Base-by-base conservation (phyloP, 768 basidiomycete species). In the Mycena crocata region DNA sequence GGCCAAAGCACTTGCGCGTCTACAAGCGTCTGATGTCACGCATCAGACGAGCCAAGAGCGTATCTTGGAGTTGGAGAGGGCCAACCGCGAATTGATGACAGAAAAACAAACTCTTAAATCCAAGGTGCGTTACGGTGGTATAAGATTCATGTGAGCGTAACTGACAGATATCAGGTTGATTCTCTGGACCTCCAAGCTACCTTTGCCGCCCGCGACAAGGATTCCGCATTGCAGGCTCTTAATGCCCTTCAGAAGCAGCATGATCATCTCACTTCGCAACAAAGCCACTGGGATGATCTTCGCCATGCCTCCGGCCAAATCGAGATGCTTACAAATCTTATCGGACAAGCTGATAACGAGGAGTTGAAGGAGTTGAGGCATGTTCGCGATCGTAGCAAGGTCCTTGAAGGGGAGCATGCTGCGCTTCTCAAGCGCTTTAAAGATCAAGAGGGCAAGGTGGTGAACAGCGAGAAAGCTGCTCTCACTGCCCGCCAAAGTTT, bases 211-310 rank as follows among this genome's bases (percentile, higher is more conserved):
- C 86, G 86, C 26, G 93, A 94, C 71, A 90, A 87, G 73, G 90
- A 92, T 12, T 75, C 84, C 17, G 80, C 87, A 0, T 70, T 80
- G 5, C 85, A 88, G 56, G 82, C 86, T 26, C 79, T 91, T 21
- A 76, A 78, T 42, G 69, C 78, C 21, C 82, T 93, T 37, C 89
- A 87, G 72, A 84, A 82, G 73, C 89, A 92, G 59, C 83, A 89
- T 62, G 88, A 92, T 45, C 80, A 83, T 28, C 79, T 92, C 21
- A 50, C 82, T 1, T 79, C 85, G 28, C 91, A 94, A 69, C 90
- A 92, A 72, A 82, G 76, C n/a, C 88, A 92, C 58, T 94, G 92
- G 93, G 91, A 93, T n/a, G 87, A 89, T 46, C 82, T 94, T 24
- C 89, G 84, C 30, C 87, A 85, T 50, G 85, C 89, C 2, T 84